Conservation (phyloP, 768 basidiomycete genomes). For the Phlegmacium glaucopus region DNA sequence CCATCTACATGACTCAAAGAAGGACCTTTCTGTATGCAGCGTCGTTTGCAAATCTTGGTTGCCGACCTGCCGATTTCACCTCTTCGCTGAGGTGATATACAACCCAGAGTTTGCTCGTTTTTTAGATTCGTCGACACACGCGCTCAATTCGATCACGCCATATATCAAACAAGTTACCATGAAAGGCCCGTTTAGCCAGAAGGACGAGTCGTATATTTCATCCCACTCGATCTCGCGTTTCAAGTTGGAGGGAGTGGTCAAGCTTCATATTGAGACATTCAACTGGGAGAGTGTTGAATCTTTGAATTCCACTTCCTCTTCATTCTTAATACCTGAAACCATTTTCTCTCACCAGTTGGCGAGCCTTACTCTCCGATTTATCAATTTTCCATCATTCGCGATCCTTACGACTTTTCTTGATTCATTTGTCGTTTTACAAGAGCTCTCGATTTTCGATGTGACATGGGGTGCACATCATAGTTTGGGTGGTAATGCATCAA, state of each 20-base stretch:
- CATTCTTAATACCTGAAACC: conserved; percentile 47
- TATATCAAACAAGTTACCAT: conserved; percentile 28
- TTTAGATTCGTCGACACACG: conserved; percentile 24
- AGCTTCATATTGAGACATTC: conserved; percentile 5
- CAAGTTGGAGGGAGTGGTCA: conserved; percentile 6
- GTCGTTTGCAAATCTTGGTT: conserved; percentile 31
- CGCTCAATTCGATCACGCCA: conserved; percentile 20
- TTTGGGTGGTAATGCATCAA: conserved; percentile 13
- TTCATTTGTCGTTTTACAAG: conserved; percentile 49
- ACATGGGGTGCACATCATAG: conserved; percentile 42
- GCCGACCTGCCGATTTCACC: conserved; percentile 26
- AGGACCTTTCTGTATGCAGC: conserved; percentile 27
- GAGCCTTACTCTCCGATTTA: conserved; percentile 35
- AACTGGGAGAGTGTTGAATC: not conserved
- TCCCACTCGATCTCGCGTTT: conserved; percentile 3
- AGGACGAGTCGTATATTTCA: not conserved
- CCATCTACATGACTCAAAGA: conserved; percentile 23
- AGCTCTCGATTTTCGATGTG: conserved; percentile 42
- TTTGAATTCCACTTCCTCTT: not conserved
- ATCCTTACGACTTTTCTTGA: conserved; percentile 46
- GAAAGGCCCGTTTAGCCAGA: conserved; percentile 12
- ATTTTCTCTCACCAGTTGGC: not conserved
- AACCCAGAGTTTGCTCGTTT: conserved; percentile 23
- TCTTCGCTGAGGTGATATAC: conserved; percentile 30
- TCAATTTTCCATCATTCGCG: conserved; percentile 36